Base-by-base conservation (phyloP, 2,329 filamentous ascomycete genomes). In the Lachnellula cervina region DNA sequence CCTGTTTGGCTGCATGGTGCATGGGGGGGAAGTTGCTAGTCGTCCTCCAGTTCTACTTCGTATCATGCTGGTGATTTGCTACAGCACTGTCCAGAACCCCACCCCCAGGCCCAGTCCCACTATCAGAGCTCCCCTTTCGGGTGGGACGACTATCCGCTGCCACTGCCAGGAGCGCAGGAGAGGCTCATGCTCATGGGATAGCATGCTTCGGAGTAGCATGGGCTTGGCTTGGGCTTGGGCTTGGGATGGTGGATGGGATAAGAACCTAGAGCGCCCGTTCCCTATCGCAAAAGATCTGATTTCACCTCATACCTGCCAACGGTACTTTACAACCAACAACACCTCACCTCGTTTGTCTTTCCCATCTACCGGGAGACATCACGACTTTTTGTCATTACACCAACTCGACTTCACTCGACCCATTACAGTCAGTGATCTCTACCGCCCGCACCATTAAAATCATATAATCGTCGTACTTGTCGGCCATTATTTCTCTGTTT, bases 181-280 rank as follows among this genome's bases (percentile, higher is more conserved):
- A 60, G 54, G 52, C 60, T 61, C 53, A 40, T 54, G 42, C 60
- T 61, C 53, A 40, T 54, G 42, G 47, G 28, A 32, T 32, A 32
- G 8, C 6, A 8, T 25, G 23, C 23, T 25, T 5, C 5, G 5
- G 23, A 25, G 23, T 28, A 28, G 25, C 23, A 25, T 25, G 23
- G 23, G 23, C 23, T 3, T 25, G 23, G 23, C 28, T 9, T 32
- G 28, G 28, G 7, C 8, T 32, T n/a, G n/a, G n/a, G n/a, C n/a
- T 32, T 32, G 28, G 28, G 28, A 32, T 11, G 28, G 28, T 21
- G 4, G 50, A 55, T 65, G 55, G 60, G 58, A 66, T 66, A 65
- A 67, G 61, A 63, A 64, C 57, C 49, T 47, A 21, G 59, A 56
- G 55, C 61, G 60, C 63, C 62, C 63, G 60, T 63, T 62, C 59